Evolutionary conservation across 2,329 filamentous ascomycete species (phyloP), one percentile per base, ranked within the genome.

Genomic region (Torrubiellomyces zombiae): DNA sequence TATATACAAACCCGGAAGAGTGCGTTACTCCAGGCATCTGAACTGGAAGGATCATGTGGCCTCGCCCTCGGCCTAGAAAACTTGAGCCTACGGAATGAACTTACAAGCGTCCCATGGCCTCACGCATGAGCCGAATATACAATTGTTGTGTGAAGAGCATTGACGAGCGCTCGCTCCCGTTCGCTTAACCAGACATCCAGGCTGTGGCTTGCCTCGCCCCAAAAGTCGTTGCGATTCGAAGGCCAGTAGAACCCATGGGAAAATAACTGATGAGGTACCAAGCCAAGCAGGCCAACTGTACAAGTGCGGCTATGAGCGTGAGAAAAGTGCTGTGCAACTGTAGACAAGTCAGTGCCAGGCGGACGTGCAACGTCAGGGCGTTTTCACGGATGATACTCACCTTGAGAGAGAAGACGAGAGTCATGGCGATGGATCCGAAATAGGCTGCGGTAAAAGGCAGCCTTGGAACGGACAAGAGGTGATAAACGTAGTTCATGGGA

Each of bases 191-290:
- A 23, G 68, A 75, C 69, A 94, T 75, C 89, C 86, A 95, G 26
- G 83, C 69, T 5, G 81, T 68, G 18, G 91, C 79, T 44, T 85
- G 69, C 44, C 75, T 75, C 12, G 77, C 80, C 13, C 86, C 89
- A 45, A 93, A 89, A 3, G 72, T 73, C 21, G 83, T 81, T 29
- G 83, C 83, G 37, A 93, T 70, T 31, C 86, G 75, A 36, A 98
- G 56, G 20, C 89, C 82, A 28, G 75, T 79, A 29, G 79, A 80
- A 20, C 89, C 89, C 85, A 95, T 93, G 14, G 89, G 89, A 43
- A 95, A 95, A 52, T 98, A 98, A 54, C 81, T 92, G 50, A 95
- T 74, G 23, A 94, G 63, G 55, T 95, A 95, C 86, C 86, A 95
- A 23, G 81, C 36, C 35, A 95, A 60, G 34, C 77, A 79, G 26